These are phyloP conservation scores for Melaleuca quinquenervia DNA, from an alignment of 345 rosid genomes.

Conservation along the genomic window DNA sequence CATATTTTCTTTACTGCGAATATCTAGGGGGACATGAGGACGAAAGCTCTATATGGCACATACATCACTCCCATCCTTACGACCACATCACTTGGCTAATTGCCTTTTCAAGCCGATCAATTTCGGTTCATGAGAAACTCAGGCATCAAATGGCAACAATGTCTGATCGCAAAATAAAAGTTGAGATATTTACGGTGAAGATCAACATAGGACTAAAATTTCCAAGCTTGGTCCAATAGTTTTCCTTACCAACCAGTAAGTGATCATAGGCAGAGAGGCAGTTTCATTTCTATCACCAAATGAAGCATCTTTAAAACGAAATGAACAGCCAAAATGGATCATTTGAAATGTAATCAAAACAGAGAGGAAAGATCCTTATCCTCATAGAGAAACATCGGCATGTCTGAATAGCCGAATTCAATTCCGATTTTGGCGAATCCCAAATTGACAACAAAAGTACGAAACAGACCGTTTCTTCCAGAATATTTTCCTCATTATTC, in stretches of 20 bases:
- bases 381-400: neutral
- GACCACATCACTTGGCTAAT: neutral
- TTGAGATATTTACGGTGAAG: neutral
- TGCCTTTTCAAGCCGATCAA: neutral
- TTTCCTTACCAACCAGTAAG: neutral
- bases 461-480: neutral
- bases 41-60: neutral
- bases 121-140: neutral
- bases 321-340: neutral
- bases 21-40: neutral
- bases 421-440: neutral
- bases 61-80: neutral
- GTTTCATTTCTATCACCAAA: neutral
- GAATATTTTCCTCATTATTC: neutral
- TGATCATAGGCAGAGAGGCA: fast-evolving
- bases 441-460: neutral
- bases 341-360: neutral
- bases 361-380: neutral
- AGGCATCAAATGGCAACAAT: neutral
- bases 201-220: neutral
- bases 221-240: neutral
- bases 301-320: neutral
- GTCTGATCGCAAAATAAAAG: neutral
- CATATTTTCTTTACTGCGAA: neutral
- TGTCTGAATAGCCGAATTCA: neutral